Evolutionary conservation across 2,329 filamentous ascomycete species (phyloP), one percentile per base, ranked within the genome.

Genomic region (Ophiostoma novo-ulmi): DNA sequence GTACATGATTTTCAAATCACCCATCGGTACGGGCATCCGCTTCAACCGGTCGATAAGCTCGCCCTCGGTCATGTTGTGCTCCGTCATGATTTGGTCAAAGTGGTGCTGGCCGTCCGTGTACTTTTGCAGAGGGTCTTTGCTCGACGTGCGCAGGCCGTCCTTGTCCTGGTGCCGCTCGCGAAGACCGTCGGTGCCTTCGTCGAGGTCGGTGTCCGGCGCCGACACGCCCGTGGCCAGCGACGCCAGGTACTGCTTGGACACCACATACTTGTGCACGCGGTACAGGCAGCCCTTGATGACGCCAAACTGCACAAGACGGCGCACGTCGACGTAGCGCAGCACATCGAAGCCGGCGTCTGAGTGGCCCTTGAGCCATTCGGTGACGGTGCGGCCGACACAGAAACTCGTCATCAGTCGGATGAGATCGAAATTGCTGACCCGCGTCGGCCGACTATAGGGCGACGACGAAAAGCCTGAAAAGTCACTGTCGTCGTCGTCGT

Each of bases 211-310:
- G 74, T 76, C 14, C 14, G 65, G 68, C 0, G 82, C 77, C 55
- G 82, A 82, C 76, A 85, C 81, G 1, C 86, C 86, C 55, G 85
- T 84, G 1, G 85, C 87, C 70, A 88, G 77, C 2, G 81, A 81
- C 8, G 85, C 82, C 31, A 90, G 79, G 75, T 88, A 87, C 77
- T 87, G 85, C 76, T 87, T 88, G 4, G 85, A 88, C 1, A 96
- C 87, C 38, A 93, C 91, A 78, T 96, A 96, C 78, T 95, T 96
- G 81, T 98, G 93, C 58, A 97, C 90, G 44, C 95, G 88, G 79
- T 97, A 97, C 35, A 99, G 81, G 75, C 96, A 91, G 20, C 94
- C 94, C 80, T 98, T 98, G 79, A 98, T 97, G 72, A 97, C 87
- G 71, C 94, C 95, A 77, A 98, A 99, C 72, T 97, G 96, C 73